Conservation (phyloP, 1,284 basidiomycete species). For the Leccinum subrobustum region DNA sequence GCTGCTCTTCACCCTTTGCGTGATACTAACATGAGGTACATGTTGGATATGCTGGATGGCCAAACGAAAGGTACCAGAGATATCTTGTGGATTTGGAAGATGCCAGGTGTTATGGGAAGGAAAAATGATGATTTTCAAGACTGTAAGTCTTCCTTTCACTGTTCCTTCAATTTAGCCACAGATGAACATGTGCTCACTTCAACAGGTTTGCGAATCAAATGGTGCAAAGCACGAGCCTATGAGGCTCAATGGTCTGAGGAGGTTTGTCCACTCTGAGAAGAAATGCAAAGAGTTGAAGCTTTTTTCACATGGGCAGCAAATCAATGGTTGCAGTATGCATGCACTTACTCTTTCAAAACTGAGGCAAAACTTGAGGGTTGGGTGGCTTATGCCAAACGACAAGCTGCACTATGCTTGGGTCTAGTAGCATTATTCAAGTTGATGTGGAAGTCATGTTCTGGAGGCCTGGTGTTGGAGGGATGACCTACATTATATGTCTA, state of each 20-base stretch:
- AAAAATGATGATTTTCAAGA: background rate
- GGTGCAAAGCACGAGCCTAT: background rate
- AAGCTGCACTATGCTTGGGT: background rate
- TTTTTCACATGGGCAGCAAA: background rate
- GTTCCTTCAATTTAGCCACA: too few species aligned
- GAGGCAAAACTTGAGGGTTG: background rate
- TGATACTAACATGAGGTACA: slow-evolving; percentile 1
- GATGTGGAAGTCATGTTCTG: background rate
- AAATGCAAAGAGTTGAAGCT: background rate
- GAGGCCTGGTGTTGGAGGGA: too few species aligned
- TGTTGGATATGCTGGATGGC: slow-evolving; percentile 1
- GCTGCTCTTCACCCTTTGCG: background rate
- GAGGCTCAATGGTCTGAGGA: background rate
- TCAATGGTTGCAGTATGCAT: background rate
- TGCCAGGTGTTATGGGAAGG: background rate
- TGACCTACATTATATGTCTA: too few species aligned
- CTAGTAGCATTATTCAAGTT: background rate
- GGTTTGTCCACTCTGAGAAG: background rate
- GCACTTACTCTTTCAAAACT: background rate
- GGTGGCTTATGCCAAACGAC: background rate
- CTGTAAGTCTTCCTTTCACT: background rate
- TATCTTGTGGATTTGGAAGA: background rate
- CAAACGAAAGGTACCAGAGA: background rate
- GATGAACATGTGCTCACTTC: too few species aligned
- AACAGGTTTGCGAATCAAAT: background rate